Conservation (phyloP, 2,329 filamentous ascomycete species). For the Aureobasidium vineae region DNA sequence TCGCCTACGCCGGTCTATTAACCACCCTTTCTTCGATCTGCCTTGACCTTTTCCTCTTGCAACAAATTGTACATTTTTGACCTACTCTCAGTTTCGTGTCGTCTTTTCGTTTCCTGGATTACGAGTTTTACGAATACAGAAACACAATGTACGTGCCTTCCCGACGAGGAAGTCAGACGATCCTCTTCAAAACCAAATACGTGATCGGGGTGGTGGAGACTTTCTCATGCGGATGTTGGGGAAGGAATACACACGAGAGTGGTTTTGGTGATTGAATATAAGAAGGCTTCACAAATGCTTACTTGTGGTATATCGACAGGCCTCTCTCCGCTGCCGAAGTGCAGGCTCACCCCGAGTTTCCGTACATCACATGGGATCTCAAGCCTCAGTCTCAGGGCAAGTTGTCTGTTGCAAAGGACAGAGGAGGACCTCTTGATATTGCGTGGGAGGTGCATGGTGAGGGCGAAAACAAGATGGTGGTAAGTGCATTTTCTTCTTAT, state of each 20-base stretch:
- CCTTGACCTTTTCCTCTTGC: not conserved
- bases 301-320: constrained; percentile 15
- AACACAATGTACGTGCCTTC: constrained; percentile 1
- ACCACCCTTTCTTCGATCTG: not conserved
- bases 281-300: not conserved
- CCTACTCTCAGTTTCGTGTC: not conserved
- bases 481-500: constrained; percentile 49
- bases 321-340: constrained; percentile 58
- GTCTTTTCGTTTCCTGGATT: not conserved
- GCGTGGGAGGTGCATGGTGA: constrained; percentile 77
- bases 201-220: not conserved
- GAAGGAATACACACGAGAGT: not conserved
- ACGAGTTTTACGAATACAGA: not conserved
- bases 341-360: constrained; percentile 63
- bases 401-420: constrained; percentile 62
- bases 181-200: not conserved
- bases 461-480: constrained; percentile 69
- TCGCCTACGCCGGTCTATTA: not conserved
- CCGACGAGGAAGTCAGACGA: not conserved
- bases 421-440: constrained; percentile 74
- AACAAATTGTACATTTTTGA: not conserved
- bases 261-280: not conserved
- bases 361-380: constrained; percentile 66
- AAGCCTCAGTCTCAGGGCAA: constrained; percentile 63
- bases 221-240: not conserved